Base-by-base conservation (phyloP, 306 rosid genomes). In the Sicyos edulis region DNA sequence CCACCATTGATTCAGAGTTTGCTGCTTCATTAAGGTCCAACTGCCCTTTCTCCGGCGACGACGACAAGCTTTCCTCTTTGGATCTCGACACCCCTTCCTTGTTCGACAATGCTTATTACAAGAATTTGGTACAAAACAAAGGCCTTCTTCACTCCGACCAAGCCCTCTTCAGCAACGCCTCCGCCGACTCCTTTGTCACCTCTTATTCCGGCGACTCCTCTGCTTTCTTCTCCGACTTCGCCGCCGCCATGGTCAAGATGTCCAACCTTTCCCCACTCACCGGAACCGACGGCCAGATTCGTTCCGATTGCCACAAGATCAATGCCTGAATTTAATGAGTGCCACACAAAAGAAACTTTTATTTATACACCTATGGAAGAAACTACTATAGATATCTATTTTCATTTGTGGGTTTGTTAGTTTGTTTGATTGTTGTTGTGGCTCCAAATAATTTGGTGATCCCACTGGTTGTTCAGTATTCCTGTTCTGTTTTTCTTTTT, bases 241-340 rank as follows among this genome's bases (percentile, higher is more conserved):
- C 84, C 20, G 8, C 44, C 49, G 88, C 88, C 29, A 85, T 85
- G 88, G 5, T 82, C 0, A 75, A 75, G 60, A 75, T 75, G 78
- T 69, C 73, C 7, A 53, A 75, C 19, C 72, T 75, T 15, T 11
- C 24, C 55, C 72, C 73, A 13, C 78, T 65, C 60, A 64, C 73
- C 2, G 78, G 73, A 29, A 26, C 73, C 15, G 9, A 6, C n/a
- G 72, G 73, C 20, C 10, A 75, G 24, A 75, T 75, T 37, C 53
- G 73, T 20, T 37, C 78, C 54, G 57, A 65, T 20, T 75, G 78
- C 73, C 26, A 73, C 3, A 75, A 65, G 17, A 54, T 22, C 6
- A 63, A 75, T 55, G 19, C 54, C 54, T 50, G 52, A 47, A 44
- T 44, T 44, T 9, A 44, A 44, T 44, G 37, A 40, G 45, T 40